Conservation (phyloP, 2,329 filamentous ascomycete genomes). For the Lachnellula suecica region DNA sequence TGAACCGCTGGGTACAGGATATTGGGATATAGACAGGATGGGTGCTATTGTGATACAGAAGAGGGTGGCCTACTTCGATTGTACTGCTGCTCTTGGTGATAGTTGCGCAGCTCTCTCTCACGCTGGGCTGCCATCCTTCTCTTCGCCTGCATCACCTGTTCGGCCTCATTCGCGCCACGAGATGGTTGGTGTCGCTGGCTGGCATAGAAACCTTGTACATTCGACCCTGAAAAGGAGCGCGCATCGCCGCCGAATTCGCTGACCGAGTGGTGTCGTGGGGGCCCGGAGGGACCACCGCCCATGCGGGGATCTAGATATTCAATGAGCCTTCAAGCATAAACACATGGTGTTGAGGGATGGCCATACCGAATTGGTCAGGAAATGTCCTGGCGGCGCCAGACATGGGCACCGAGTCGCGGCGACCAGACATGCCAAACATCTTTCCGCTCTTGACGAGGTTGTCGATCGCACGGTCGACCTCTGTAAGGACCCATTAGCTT, state of each 20-base stretch:
- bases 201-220: slow-evolving; percentile 92
- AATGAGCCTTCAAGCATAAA: slow-evolving; percentile 14
- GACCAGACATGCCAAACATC: slow-evolving; percentile 68
- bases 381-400: slow-evolving; percentile 56
- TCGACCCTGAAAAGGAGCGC: slow-evolving; percentile 70
- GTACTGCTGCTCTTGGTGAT: slow-evolving; percentile 99
- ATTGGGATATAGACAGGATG: slow-evolving; percentile 19
- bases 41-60: slow-evolving; percentile 61
- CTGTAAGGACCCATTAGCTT: slow-evolving; percentile 45
- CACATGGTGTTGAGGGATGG: slow-evolving; percentile 23
- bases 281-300: slow-evolving; percentile 53
- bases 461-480: slow-evolving; percentile 93
- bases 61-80: slow-evolving; percentile 94
- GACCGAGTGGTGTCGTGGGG: slow-evolving; percentile 78
- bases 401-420: slow-evolving; percentile 79
- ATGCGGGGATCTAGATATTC: slow-evolving; percentile 65
- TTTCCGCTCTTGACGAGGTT: slow-evolving; percentile 97
- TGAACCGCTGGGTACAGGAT: slow-evolving; percentile 34
- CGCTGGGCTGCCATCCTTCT: slow-evolving; percentile 98
- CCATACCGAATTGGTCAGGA: slow-evolving; percentile 56
- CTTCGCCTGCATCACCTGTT: slow-evolving; percentile 99
- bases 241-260: slow-evolving; percentile 71
- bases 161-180: slow-evolving; percentile 83
- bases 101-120: slow-evolving; percentile 98
- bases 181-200: slow-evolving; percentile 87